These are phyloP conservation scores for Botryotinia convoluta DNA, from an alignment of 2,329 filamentous ascomycete species.

Conservation along the genomic window DNA sequence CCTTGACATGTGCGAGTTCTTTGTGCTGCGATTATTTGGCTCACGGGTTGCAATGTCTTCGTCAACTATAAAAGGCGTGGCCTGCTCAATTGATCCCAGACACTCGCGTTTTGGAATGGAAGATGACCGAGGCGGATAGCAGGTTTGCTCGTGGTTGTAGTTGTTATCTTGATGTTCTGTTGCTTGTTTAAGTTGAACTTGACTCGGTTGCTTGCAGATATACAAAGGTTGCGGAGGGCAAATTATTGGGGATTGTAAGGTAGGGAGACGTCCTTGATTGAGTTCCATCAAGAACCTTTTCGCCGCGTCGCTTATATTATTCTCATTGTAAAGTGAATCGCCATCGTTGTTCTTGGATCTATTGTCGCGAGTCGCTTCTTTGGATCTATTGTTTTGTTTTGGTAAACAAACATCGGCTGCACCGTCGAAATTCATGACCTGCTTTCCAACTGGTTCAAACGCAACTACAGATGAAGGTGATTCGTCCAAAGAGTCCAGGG, in stretches of 20 bases:
- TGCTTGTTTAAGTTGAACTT: slow-evolving; percentile 19
- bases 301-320: neutral
- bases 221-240: slow-evolving; percentile 25
- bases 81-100: neutral
- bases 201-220: slow-evolving; percentile 27
- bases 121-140: slow-evolving; percentile 14
- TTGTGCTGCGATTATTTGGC: slow-evolving; percentile 2
- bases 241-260: slow-evolving; percentile 14
- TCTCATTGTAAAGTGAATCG: slow-evolving; percentile 4
- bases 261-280: slow-evolving; percentile 18
- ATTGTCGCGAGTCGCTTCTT: slow-evolving; percentile 14
- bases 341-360: neutral
- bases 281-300: slow-evolving; percentile 17
- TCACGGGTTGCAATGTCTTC: neutral
- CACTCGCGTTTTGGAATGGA: slow-evolving; percentile 8
- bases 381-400: neutral
- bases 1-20: neutral
- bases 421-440: slow-evolving; percentile 12
- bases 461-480: neutral
- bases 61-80: neutral
- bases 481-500: neutral
- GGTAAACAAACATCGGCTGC: slow-evolving; percentile 15
- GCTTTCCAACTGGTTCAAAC: neutral
- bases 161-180: slow-evolving; percentile 17
- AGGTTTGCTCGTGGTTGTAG: slow-evolving; percentile 10